A percentile compares a stretch with the other conserved stretches of the same genome.
These are phyloP conservation scores for Cordyceps farinosa DNA, from an alignment of 2,329 filamentous ascomycete species.

Conservation along the genomic window DNA sequence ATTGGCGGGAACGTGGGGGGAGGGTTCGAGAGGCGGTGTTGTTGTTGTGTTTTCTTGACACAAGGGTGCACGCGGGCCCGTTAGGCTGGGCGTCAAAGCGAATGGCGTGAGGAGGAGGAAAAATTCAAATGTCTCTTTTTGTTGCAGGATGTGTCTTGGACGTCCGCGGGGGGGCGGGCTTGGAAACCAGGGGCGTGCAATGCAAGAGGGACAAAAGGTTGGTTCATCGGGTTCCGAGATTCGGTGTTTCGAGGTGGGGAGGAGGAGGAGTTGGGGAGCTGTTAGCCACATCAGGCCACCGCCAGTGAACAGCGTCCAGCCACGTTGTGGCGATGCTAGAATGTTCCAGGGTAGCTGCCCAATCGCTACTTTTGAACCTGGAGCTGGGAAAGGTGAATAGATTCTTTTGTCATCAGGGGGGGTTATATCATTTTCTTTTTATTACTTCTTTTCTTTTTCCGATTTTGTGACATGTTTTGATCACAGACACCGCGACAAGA, in stretches of 20 bases:
- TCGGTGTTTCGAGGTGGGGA: conserved; percentile 8
- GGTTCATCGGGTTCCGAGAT: conserved; percentile 3
- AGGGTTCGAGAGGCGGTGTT: background rate
- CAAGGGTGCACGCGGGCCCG: background rate
- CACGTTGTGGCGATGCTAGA: conserved; percentile 6
- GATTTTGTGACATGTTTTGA: too few species aligned
- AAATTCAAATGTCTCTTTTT: background rate
- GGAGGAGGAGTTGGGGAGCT: background rate
- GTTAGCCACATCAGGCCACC: background rate
- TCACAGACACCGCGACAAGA: too few species aligned
- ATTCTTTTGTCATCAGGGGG: background rate
- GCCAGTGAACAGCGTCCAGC: background rate
- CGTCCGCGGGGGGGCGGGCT: background rate
- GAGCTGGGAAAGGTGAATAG: background rate
- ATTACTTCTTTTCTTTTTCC: too few species aligned
- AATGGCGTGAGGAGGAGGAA: too few species aligned
- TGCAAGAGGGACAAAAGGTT: background rate
- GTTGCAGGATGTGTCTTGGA: background rate
- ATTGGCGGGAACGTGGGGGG: background rate
- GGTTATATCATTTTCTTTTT: background rate
- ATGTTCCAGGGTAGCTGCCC: conserved; percentile 8
- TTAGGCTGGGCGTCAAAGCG: background rate
- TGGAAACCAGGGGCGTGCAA: background rate
- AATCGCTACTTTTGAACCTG: background rate
- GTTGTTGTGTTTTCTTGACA: background rate